phyloP scores from a whole-genome alignment of 176 grass and related monocot genomes.

The Ampelocalamus luodianensis region DNA sequence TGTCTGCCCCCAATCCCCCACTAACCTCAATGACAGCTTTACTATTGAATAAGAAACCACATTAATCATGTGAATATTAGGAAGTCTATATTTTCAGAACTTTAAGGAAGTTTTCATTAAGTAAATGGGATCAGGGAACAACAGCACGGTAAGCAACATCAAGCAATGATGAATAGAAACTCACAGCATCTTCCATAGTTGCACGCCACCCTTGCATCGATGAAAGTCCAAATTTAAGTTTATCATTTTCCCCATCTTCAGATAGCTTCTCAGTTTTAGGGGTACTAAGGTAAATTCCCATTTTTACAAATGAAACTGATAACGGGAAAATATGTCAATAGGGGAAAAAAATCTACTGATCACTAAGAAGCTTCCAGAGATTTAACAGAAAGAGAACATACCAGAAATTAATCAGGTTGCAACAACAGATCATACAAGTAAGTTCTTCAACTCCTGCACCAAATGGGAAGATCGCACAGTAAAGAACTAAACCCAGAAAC shows the following conservation, averaged over 20 bases:
- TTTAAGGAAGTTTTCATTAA: background rate
- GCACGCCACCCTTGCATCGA: constrained; percentile 98
- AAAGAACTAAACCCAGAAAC: background rate
- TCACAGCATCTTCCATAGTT: constrained; percentile 96
- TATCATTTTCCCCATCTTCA: constrained; percentile 74
- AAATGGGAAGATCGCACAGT: background rate
- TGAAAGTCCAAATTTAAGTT: constrained; percentile 81
- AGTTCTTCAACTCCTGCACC: constrained; percentile 11
- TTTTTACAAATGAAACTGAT: constrained; percentile 44
- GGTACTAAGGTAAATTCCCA: constrained; percentile 96
- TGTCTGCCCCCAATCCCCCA: background rate
- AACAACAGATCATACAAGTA: background rate
- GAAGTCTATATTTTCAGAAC: background rate
- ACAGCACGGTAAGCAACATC: background rate
- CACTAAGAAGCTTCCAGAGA: background rate
- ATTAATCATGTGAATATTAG: background rate
- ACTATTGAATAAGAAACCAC: background rate
- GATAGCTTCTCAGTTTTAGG: constrained; percentile 92
- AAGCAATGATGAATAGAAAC: constrained; percentile 33
- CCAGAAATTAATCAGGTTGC: background rate
- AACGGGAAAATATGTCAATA: constrained; percentile 18
- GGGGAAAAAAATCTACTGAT: background rate
- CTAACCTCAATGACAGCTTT: background rate
- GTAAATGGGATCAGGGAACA: background rate
- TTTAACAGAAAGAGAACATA: background rate